Evolutionary conservation across 495 filamentous ascomycete species (phyloP), one percentile per base, ranked within the genome.

Genomic region (Neurospora terricola): DNA sequence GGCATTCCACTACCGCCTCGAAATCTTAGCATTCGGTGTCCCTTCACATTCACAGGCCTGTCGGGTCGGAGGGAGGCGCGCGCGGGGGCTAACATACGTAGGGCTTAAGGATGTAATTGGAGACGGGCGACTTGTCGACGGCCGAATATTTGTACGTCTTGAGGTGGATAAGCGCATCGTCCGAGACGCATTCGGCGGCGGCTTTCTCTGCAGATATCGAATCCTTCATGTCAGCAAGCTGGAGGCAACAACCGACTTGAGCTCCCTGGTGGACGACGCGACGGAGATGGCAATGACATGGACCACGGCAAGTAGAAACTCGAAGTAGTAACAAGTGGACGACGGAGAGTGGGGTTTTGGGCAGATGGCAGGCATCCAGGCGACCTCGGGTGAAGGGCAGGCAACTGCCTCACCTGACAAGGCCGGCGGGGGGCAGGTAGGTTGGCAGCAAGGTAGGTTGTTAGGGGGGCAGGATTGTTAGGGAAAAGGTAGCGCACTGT

Each of bases 61-160:
- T 69, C 36, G 66, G 48, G 39, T 48, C 68, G 21, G 6, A 43
- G 10, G 42, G 54, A 66, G 59, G 71, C 30, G 16, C 70, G 73
- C 73, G 40, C 37, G 66, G 69, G 38, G 69, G 75, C 18, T n/a
- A 34, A 81, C 91, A 83, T 91, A 99, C 95, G 81, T 97, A 99
- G 79, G 96, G 95, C 75, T 88, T 92, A 43, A 99, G 87, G 80
- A 99, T 94, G 81, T 99, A 97, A 77, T 91, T 86, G 54, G 96
- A 98, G 48, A 98, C 91, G 71, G 90, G 88, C n/a, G 94, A 97
- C 82, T 98, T 97, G 86, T 99, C 96, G 78, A 99, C 94, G 79
- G 91, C 91, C 77, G 92, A 94, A 82, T 99, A 99, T 80, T 97
- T 96, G 89, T 99, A 99, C 36, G 89, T 90, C 82, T 95, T 96